Base-by-base conservation (phyloP, 1,139 yeast species). In the Sugiyamaella novakii region DNA sequence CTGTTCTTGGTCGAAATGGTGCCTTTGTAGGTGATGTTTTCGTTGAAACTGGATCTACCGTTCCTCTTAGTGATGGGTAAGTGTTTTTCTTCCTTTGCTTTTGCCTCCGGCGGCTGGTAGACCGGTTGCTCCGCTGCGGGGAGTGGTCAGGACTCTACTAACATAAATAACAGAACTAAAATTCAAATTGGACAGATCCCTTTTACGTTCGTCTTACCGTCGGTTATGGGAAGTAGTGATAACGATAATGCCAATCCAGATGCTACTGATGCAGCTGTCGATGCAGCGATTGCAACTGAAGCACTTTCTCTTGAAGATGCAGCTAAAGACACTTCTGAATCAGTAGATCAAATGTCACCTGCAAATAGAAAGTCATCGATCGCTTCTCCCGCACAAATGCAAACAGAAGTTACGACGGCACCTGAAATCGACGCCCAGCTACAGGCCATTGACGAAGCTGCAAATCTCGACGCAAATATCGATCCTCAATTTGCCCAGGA, bases 151-250 rank as follows among this genome's bases (percentile, higher is more conserved):
- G n/a, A 5, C 31, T 15, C 31, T 7, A n/a, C 34, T 5, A 14
- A 14, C 34, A 6, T 5, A 12, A 30, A n/a, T n/a, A n/a, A n/a
- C 49, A 83, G 84, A 19, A 84, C 95, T 1, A 85, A 85, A 59
- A 83, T 94, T 47, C 98, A 92, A 67, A 87, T 92, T 49, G 98
- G 97, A 7, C 95, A 88, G 62, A 87, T 92, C 21, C 84, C 91
- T 10, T 92, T 92, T 66, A 79, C 80, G 47, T 92, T 92, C 68
- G 84, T 91, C 7, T 71, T 92, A 38, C 98, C 98, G 1, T 72
- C 69, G 3, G 67, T 64, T n/a, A 56, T 63, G 22, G 57, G 52
- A 14, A 57, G 49, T 19, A 57, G 54, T 14, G 53, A 22, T 22
- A 22, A 22, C 8, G 25, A 22, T 22, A 8, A 46, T 39, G 43